phyloP scores from a whole-genome alignment of 2,329 filamentous ascomycete genomes.

The Hysterium pulicare region DNA sequence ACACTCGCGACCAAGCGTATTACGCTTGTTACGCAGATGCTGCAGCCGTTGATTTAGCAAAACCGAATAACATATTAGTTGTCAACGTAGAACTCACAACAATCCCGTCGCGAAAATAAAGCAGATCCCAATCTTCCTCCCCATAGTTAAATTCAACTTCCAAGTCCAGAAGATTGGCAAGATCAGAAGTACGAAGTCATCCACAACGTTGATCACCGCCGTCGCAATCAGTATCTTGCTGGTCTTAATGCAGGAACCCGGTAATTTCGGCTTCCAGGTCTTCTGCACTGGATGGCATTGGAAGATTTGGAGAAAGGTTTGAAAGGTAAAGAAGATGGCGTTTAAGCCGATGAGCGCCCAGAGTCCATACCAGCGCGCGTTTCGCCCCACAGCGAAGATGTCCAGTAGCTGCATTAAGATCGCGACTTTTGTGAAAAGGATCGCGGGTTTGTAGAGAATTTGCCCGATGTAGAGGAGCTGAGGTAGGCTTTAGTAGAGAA shows the following conservation, averaged over 20 bases:
- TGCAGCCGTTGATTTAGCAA: neutral
- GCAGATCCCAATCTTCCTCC: neutral
- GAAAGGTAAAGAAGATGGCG: neutral
- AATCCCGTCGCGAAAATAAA: neutral
- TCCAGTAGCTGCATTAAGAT: neutral
- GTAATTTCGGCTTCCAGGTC: neutral
- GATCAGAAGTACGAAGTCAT: neutral
- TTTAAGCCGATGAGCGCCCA: neutral
- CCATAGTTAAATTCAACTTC: neutral
- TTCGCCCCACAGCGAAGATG: neutral
- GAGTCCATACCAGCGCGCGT: neutral
- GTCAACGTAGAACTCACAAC: neutral
- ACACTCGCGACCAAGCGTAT: conserved; percentile 5
- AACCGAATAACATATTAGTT: neutral
- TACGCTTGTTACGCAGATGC: conserved; percentile 5
- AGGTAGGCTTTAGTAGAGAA: neutral
- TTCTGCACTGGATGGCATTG: neutral
- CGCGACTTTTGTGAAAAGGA: neutral
- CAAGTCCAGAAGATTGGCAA: neutral
- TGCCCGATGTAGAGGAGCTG: neutral
- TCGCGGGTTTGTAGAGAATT: neutral
- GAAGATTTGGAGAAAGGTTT: neutral
- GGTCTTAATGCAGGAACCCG: neutral
- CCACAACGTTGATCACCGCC: neutral
- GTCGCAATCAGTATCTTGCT: neutral